Percentiles rank a stretch among this genome's conserved stretches.
Evolutionary conservation across 768 basidiomycete genomes (phyloP).

Genomic region (Aureoboletus auriporus): DNA sequence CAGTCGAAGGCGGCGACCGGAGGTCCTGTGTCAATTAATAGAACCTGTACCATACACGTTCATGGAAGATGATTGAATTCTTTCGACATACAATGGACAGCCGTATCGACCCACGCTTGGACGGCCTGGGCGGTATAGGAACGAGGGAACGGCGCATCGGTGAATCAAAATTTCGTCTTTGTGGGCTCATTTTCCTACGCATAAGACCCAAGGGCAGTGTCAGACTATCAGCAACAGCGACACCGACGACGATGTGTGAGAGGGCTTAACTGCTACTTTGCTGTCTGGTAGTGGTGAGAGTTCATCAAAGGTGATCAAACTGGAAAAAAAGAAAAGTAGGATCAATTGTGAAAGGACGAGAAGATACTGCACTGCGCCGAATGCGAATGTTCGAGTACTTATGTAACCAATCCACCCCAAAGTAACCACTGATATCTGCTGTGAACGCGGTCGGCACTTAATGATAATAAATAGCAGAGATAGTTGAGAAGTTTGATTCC

Average conservation of each 20-base stretch:
- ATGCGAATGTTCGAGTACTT: no score
- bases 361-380: slow-evolving; percentile 19
- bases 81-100: slow-evolving; percentile 6
- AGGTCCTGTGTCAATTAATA: slow-evolving; percentile 15
- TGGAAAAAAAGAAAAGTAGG: background rate
- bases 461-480: no score
- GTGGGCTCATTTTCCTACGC: slow-evolving; percentile 20
- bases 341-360: background rate
- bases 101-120: slow-evolving; percentile 24
- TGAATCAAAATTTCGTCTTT: slow-evolving; percentile 44
- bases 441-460: no score
- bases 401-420: no score
- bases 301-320: slow-evolving; percentile 11
- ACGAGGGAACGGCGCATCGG: slow-evolving; percentile 19
- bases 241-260: slow-evolving; percentile 44
- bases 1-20: slow-evolving; percentile 24
- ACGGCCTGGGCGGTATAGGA: slow-evolving; percentile 1
- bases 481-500: no score
- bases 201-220: slow-evolving; percentile 20
- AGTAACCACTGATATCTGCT: no score
- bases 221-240: slow-evolving; percentile 41
- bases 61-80: slow-evolving; percentile 1
- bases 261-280: slow-evolving; percentile 1
- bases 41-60: slow-evolving; percentile 13
- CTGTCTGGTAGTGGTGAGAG: slow-evolving; percentile 5